Base-by-base conservation (phyloP, 2,329 filamentous ascomycete genomes). In the Coleophoma cylindrospora region DNA sequence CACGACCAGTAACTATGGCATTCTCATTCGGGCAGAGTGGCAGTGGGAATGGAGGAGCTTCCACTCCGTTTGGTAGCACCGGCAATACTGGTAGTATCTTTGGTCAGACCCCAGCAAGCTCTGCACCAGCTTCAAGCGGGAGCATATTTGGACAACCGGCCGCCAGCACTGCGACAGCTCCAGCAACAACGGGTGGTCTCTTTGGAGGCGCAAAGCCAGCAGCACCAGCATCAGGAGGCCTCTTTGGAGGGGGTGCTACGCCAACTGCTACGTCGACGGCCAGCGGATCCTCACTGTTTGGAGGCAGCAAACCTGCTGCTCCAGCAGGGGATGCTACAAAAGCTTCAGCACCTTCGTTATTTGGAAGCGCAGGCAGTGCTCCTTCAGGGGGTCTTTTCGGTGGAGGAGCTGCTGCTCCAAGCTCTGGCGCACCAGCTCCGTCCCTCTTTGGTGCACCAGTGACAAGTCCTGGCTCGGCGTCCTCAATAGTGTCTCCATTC, bases 21-120 rank as follows among this genome's bases (percentile, higher is more conserved):
- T 64, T 68, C 49, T 61, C 34, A 51, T 71, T 71, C 52, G 65
- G 66, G 40, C 40, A 27, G 45, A n/a, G 41, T 15, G 36, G 52
- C 14, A 50, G 47, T 34, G 57, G 57, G 21, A 49, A 40, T 45
- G 49, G 57, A 33, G 47, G 40, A 32, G 32, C 41, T n/a, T 34
- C 41, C 21, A 44, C 21, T n/a, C 27, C 22, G 13, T 44, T 44
- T 44, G 41, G 41, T 4, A 15, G 19, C 4, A 12, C 41, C n/a
- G 27, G 41, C 22, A 44, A 12, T 44, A 33, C 21, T 34, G 46
- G 46, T 50, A 48, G 57, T 43, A 52, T 69, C 45, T 68, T 68
- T 55, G 65, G 65, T 34, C 44, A 49, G 27, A 32, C 52, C 40
- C 15, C 52, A 13, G 17, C 52, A 4, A 43, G 48, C 22, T 40